These are phyloP conservation scores for Cucumis sativus DNA, from an alignment of 306 rosid species.

Conservation along the genomic window Cucumber_9930_V3 NC_026659.2:29755501-29756000, in stretches of 20 bases:
- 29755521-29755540: background rate
- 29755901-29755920: conserved; percentile 8
- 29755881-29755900: conserved; percentile 14
- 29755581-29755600: background rate
- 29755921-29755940: conserved; percentile 13
- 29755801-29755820: background rate
- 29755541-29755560: background rate
- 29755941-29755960: conserved; percentile 11
- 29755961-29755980: conserved; percentile 15
- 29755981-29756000: conserved; percentile 16
- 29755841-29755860: background rate
- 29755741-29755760: background rate
- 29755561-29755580: background rate
- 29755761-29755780: conserved; percentile 9
- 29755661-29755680: no score
- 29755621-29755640: background rate
- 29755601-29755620: background rate
- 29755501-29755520: conserved; percentile 8
- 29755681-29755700: no score
- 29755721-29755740: background rate
- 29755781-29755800: conserved; percentile 9
- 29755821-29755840: background rate
- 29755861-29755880: background rate
- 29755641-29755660: background rate
- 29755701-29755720: no score